Evolutionary conservation across 164 flowering plant species (phyloP).

Genomic region (Tetracentron sinense): DNA sequence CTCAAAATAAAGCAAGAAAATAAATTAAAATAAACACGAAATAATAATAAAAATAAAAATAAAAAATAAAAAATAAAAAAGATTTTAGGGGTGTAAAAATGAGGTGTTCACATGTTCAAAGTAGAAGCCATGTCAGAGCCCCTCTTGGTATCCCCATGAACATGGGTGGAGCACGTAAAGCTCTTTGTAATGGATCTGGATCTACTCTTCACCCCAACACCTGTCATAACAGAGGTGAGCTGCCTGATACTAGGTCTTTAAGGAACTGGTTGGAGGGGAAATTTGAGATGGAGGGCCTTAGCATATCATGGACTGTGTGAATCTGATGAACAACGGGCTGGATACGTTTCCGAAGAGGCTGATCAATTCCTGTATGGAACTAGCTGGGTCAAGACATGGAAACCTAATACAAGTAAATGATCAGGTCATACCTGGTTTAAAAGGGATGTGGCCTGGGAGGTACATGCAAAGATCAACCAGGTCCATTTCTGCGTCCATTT

Average conservation of each 20-base stretch:
- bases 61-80: too few relatives aligned
- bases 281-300: conserved; percentile 51
- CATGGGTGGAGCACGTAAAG: conserved; percentile 34
- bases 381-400: conserved; percentile 43
- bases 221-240: conserved; percentile 44
- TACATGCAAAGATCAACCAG: conserved; percentile 17
- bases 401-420: conserved; percentile 18
- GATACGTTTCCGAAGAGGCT: conserved; percentile 68
- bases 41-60: too few relatives aligned
- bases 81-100: too few relatives aligned
- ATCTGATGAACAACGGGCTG: conserved; percentile 64
- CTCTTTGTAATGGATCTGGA: conserved; percentile 23
- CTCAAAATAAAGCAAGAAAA: too few relatives aligned
- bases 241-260: conserved; percentile 64
- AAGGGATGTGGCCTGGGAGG: conserved; percentile 23
- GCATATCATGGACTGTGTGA: conserved; percentile 49
- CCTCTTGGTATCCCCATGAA: conserved; percentile 72
- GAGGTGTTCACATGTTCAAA: too few relatives aligned
- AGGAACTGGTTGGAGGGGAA: conserved; percentile 47
- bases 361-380: conserved; percentile 56
- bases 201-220: conserved; percentile 27
- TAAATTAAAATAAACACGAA: too few relatives aligned
- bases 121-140: conserved; percentile 75
- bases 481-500: conserved; percentile 33
- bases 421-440: conserved; percentile 17